These are phyloP conservation scores for Zygosaccharomyces pseudorouxii DNA, from an alignment of 805 yeast species.

Conservation along the genomic window DNA sequence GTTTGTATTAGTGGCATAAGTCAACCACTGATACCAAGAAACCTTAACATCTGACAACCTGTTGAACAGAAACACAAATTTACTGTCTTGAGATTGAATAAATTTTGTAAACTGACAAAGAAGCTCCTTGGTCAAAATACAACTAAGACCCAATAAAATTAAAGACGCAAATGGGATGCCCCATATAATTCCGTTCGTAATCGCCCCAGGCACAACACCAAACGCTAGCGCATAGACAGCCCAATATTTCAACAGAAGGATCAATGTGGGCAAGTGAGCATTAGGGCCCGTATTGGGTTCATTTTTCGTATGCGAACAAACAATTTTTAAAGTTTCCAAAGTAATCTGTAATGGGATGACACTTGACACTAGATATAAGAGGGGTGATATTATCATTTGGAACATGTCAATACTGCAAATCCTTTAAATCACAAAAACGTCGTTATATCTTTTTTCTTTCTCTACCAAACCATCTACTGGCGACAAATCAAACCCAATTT, in stretches of 20 bases:
- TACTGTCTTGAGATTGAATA: slow-evolving; percentile 18
- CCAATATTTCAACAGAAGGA: slow-evolving; percentile 24
- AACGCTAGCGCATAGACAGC: slow-evolving; percentile 16
- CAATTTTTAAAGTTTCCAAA: slow-evolving; percentile 17
- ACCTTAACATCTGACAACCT: slow-evolving; percentile 16
- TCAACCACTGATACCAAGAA: slow-evolving; percentile 16
- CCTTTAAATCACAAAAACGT: not conserved
- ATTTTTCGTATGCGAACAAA: slow-evolving; percentile 2
- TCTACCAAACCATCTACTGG: slow-evolving; percentile 2
- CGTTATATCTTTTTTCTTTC: not conserved
- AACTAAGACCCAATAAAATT: slow-evolving; percentile 7
- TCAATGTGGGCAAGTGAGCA: slow-evolving; percentile 7
- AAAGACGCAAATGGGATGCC: slow-evolving; percentile 17
- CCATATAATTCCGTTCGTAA: slow-evolving; percentile 11
- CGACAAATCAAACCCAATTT: not conserved
- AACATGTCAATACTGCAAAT: not conserved
- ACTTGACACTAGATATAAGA: slow-evolving; percentile 17
- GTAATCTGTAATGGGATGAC: slow-evolving; percentile 26
- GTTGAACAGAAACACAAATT: slow-evolving; percentile 13
- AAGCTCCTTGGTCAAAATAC: slow-evolving; percentile 17
- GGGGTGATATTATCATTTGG: slow-evolving; percentile 9
- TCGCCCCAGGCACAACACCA: slow-evolving; percentile 15
- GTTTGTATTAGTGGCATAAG: slow-evolving; percentile 11
- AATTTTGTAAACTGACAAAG: slow-evolving; percentile 17
- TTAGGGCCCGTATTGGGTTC: slow-evolving; percentile 5